phyloP scores from a whole-genome alignment of 2,329 filamentous ascomycete genomes.

The Aspergillus oerlinghausenensis region DNA sequence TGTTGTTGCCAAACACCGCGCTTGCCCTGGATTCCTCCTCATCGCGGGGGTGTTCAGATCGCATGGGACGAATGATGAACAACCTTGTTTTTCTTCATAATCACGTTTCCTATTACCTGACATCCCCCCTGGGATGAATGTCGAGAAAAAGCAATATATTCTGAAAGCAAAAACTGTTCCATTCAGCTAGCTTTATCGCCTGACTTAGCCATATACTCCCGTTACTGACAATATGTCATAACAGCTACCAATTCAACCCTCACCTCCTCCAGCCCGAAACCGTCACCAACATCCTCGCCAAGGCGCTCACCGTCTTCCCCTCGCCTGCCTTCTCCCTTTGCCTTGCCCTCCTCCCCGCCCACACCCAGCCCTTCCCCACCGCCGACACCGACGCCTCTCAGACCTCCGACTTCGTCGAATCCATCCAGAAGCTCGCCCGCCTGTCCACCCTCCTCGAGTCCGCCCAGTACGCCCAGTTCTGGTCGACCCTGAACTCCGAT shows the following conservation, averaged over 20 bases:
- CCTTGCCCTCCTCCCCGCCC: constrained; percentile 86
- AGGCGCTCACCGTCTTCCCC: constrained; percentile 94
- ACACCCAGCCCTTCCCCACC: constrained; percentile 61
- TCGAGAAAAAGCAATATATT: constrained; percentile 70
- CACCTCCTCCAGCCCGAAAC: constrained; percentile 95
- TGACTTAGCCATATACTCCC: neutral
- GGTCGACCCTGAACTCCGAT: constrained; percentile 85
- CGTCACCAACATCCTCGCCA: constrained; percentile 98
- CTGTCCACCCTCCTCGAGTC: constrained; percentile 85
- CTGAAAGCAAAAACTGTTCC: constrained; percentile 51
- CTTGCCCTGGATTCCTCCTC: constrained; percentile 1
- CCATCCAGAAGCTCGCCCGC: constrained; percentile 77
- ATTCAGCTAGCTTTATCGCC: neutral
- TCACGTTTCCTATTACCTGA: constrained; percentile 99
- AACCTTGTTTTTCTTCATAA: constrained; percentile 45
- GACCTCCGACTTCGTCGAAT: constrained; percentile 65
- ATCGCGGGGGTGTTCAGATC: neutral
- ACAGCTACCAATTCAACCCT: constrained; percentile 98
- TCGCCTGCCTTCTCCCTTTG: constrained; percentile 91
- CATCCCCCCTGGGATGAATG: constrained; percentile 45
- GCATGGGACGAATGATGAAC: constrained; percentile 60
- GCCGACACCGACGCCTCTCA: constrained; percentile 39
- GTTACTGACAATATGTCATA: constrained; percentile 1
- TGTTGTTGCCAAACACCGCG: neutral
- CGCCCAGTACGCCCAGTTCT: constrained; percentile 88